Evolutionary conservation across 345 rosid genomes (phyloP), one percentile per base, ranked within the genome.

Genomic region (Corymbia maculata): DNA sequence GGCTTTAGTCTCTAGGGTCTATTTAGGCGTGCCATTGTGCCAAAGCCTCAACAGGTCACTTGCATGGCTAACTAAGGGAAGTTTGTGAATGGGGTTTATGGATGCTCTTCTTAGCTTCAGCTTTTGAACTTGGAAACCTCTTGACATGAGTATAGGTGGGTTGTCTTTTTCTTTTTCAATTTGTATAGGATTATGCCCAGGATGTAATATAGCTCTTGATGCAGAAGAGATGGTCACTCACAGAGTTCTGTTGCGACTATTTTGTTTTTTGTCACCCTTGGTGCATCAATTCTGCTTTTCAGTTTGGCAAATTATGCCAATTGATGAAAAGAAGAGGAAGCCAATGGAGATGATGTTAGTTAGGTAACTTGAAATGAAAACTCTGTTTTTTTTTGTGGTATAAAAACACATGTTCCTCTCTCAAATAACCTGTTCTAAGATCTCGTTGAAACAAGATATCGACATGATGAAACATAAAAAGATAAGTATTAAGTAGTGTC

Each of bases 141-240:
- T 89, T 80, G 87, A 91, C 91, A 91, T 90, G 89, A 88, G 88
- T 90, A 89, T 88, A 87, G 90, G 89, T 89, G 90, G 89, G 79
- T 26, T 32, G 42, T 90, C 89, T 85, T 36, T 11, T 36, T 75
- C 47, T 75, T 36, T 36, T 36, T 19, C 26, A 75, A 89, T 86
- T 91, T 94, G 96, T 93, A 94, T 93, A 94, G 95, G 94, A 88
- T 44, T 89, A 93, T 88, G 89, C 36, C 68, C 88, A 87, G 82
- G 59, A 49, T 87, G 59, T 87, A 66, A 87, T 87, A 87, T 68
- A 87, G 88, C 52, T 86, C 82, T 26, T 19, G 80, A 86, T 61
- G 82, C 47, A 61, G 84, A 75, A 75, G 49, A 42, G 82, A 75
- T 75, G 84, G 84, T 75, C 84, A 75, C 49, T 42, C 14, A 22